Conservation (phyloP, 257 asterid species). For the Hygrophila difformis region DNA sequence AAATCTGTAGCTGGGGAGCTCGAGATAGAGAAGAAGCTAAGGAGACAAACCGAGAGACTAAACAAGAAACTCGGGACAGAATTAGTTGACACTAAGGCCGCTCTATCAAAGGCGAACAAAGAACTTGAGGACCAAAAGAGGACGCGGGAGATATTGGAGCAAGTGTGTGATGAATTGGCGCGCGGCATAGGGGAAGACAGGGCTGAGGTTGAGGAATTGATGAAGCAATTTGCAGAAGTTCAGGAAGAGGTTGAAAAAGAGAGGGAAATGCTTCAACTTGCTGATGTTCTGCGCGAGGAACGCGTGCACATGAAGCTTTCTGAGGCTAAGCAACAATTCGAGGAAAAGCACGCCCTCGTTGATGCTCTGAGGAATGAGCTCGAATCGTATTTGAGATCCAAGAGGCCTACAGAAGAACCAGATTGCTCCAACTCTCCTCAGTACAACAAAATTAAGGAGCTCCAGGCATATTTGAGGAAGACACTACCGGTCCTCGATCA, state of each 20-base stretch:
- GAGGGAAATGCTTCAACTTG: neutral
- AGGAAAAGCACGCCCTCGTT: neutral
- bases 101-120: neutral
- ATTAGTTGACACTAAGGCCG: neutral
- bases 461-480: constrained; percentile 40
- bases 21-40: neutral
- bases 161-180: neutral
- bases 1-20: neutral
- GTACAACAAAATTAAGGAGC: constrained; percentile 41
- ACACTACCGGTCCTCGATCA: constrained; percentile 32
- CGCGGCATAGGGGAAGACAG: neutral
- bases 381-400: no score
- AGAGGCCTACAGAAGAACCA: no score
- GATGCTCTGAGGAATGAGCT: no score
- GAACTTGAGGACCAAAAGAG: neutral
- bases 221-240: constrained; percentile 22
- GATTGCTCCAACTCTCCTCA: constrained; percentile 45
- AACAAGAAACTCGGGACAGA: neutral
- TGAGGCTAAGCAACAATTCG: neutral
- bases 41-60: neutral
- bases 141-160: neutral
- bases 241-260: constrained; percentile 16
- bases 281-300: neutral
- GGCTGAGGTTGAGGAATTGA: neutral
- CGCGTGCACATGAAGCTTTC: neutral